Evolutionary conservation across 257 asterid species (phyloP).

Genomic region (Ocimum tenuiflorum): DNA sequence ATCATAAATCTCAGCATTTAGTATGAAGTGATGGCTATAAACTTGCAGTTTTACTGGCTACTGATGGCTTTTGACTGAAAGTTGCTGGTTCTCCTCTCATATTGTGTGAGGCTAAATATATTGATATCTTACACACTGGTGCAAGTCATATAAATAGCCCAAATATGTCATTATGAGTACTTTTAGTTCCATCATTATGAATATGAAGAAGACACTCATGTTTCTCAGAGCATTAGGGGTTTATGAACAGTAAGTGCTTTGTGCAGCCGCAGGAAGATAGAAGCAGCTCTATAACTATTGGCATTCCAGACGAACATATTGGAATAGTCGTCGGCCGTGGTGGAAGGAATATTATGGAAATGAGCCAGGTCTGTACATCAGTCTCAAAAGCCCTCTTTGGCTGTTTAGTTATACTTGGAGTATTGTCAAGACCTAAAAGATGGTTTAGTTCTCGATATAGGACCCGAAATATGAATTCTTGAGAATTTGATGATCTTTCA

Average conservation of each 20-base stretch:
- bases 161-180: neutral
- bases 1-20: neutral
- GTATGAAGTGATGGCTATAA: neutral
- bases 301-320: conserved; percentile 77
- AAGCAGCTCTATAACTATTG: conserved; percentile 70
- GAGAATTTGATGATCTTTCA: too few species aligned
- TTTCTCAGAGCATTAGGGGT: neutral
- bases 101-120: neutral
- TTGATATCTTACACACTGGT: neutral
- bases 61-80: conserved; percentile 4
- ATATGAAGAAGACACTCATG: neutral
- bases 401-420: conserved; percentile 7
- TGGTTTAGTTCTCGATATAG: too few species aligned
- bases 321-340: conserved; percentile 92
- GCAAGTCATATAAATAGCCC: too few species aligned
- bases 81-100: conserved; percentile 5
- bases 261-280: conserved; percentile 50
- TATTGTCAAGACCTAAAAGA: too few species aligned
- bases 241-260: conserved; percentile 15
- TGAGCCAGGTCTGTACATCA: conserved; percentile 61
- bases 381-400: neutral
- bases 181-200: conserved; percentile 5
- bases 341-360: conserved; percentile 75
- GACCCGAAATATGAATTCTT: too few species aligned
- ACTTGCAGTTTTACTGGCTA: neutral